A percentile compares a stretch with the other conserved stretches of the same genome.
These are phyloP conservation scores for Chrysosporium keratinophilum DNA, from an alignment of 2,329 filamentous ascomycete species.

Conservation along the genomic window DNA sequence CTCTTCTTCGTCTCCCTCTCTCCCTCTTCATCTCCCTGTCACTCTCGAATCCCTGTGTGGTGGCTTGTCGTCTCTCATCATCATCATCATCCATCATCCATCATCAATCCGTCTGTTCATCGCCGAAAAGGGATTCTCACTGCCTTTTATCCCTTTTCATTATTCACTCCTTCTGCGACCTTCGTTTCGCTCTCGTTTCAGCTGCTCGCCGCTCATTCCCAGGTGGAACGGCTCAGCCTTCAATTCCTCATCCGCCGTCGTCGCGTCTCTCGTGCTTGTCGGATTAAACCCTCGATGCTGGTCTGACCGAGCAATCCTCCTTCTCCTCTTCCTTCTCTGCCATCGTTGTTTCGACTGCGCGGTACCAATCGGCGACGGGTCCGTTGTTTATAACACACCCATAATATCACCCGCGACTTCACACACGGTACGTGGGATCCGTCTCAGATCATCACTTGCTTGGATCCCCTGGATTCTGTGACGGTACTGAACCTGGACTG, in stretches of 20 bases:
- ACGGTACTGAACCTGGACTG: not conserved
- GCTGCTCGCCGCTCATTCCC: constrained; percentile 25
- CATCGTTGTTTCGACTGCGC: not conserved
- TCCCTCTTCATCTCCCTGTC: not conserved
- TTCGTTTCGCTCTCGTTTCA: constrained; percentile 10
- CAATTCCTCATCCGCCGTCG: not conserved
- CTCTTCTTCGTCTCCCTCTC: not conserved
- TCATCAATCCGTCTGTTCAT: not conserved
- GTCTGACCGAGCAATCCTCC: not conserved
- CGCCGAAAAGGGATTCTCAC: not conserved
- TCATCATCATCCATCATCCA: not conserved
- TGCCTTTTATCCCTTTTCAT: not conserved
- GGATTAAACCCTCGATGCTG: no score
- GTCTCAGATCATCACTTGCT: not conserved
- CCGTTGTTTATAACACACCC: not conserved
- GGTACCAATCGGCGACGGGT: not conserved
- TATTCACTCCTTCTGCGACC: constrained; percentile 7
- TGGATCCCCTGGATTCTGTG: not conserved
- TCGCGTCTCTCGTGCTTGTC: not conserved
- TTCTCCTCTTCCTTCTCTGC: not conserved
- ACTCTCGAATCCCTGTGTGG: not conserved
- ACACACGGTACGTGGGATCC: constrained; percentile 2
- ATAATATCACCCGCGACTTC: not conserved
- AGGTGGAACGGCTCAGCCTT: constrained; percentile 26
- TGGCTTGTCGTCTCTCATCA: not conserved